phyloP scores from a whole-genome alignment of 352 stramenopile genomes.

The Globisporangium iwayamae region DNA sequence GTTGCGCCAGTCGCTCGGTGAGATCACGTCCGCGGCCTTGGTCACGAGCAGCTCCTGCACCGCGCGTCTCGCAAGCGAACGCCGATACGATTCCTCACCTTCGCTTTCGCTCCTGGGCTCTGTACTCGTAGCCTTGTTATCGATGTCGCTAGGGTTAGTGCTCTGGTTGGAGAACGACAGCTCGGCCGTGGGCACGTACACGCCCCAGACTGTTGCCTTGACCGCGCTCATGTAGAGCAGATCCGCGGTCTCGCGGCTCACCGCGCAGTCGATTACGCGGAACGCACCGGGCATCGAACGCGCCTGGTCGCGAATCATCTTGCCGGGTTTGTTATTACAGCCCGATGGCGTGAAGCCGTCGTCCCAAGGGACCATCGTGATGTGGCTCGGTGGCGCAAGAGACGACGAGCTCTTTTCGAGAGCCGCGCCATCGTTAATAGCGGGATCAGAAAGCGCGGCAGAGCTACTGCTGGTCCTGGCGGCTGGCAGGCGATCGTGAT shows the following conservation, averaged over 20 bases:
- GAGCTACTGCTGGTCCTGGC: neutral
- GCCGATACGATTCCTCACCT: slow-evolving; percentile 31
- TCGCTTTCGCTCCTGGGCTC: neutral
- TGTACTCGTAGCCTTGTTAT: neutral
- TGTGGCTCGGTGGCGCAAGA: neutral
- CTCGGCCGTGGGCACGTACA: slow-evolving; percentile 44
- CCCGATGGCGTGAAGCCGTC: slow-evolving; percentile 66
- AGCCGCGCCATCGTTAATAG: neutral
- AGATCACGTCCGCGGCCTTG: slow-evolving; percentile 14
- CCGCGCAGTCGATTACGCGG: slow-evolving; percentile 42
- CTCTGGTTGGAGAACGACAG: slow-evolving; percentile 15
- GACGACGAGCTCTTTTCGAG: slow-evolving; percentile 3
- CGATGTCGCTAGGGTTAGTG: neutral
- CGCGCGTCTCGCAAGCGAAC: slow-evolving; percentile 34
- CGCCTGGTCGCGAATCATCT: slow-evolving; percentile 45
- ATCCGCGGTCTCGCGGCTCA: slow-evolving; percentile 41
- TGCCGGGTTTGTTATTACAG: slow-evolving; percentile 29
- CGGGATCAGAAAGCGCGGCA: neutral
- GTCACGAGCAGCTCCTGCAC: slow-evolving; percentile 58
- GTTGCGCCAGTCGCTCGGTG: slow-evolving; percentile 11
- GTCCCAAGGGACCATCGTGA: slow-evolving; percentile 34
- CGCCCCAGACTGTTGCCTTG: slow-evolving; percentile 56
- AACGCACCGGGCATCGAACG: slow-evolving; percentile 30
- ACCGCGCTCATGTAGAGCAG: slow-evolving; percentile 56
- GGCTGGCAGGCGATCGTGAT: slow-evolving; percentile 1